A percentile compares a stretch with the other conserved stretches of the same genome.
These are phyloP conservation scores for Nepenthes alata DNA, from an alignment of 179 eudicot genomes.

Conservation along the genomic window DNA sequence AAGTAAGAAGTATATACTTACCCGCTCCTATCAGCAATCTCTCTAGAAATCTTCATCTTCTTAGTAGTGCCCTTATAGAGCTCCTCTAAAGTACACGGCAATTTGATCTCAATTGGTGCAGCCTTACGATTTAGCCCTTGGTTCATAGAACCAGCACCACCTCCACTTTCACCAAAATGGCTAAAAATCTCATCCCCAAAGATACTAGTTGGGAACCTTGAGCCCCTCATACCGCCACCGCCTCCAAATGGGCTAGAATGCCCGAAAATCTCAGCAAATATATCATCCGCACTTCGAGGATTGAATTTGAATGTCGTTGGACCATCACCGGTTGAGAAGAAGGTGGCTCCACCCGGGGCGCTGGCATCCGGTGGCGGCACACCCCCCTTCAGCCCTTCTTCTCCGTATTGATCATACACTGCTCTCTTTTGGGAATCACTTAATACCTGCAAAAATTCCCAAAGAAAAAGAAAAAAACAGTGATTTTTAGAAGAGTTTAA, in stretches of 20 bases:
- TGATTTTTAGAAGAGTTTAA: not conserved
- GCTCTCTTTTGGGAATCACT: constrained; percentile 70
- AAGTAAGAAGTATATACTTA: constrained; percentile 19
- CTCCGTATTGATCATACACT: constrained; percentile 70
- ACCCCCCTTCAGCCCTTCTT: constrained; percentile 61
- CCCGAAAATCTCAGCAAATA: constrained; percentile 70
- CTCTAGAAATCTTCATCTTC: constrained; percentile 69
- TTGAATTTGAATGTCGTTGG: constrained; percentile 48
- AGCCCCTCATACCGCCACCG: constrained; percentile 30
- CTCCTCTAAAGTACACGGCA: constrained; percentile 60
- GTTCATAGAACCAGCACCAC: constrained; percentile 8
- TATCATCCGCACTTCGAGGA: constrained; percentile 56
- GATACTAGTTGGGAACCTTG: constrained; percentile 27
- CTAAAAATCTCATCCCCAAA: constrained; percentile 45
- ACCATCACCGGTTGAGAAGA: constrained; percentile 45
- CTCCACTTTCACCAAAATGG: constrained; percentile 33
- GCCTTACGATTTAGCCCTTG: constrained; percentile 33
- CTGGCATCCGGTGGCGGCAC: constrained; percentile 61
- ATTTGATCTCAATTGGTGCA: constrained; percentile 45
- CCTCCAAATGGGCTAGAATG: constrained; percentile 44
- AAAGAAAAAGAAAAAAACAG: not conserved
- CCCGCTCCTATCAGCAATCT: constrained; percentile 58
- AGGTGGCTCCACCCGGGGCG: constrained; percentile 50
- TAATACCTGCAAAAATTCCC: constrained; percentile 33
- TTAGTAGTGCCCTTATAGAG: constrained; percentile 55